These are phyloP conservation scores for Geranomyces michiganensis DNA, from an alignment of 192 early-diverging fungal genomes.

Conservation along the genomic window DNA sequence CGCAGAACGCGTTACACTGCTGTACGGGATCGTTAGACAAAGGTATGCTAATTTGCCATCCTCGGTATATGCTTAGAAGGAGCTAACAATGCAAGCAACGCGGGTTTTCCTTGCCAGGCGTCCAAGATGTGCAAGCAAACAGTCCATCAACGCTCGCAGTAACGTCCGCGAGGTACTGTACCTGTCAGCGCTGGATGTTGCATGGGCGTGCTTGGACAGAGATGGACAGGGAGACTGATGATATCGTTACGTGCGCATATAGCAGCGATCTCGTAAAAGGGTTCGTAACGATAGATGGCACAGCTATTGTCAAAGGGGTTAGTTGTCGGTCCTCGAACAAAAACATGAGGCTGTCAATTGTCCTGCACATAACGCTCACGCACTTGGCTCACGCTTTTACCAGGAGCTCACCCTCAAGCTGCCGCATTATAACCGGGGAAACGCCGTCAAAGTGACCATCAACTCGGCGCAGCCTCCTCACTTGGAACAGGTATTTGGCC, in stretches of 20 bases:
- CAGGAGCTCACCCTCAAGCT: constrained; percentile 46
- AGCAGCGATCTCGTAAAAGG: constrained; percentile 45
- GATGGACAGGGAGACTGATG: no score
- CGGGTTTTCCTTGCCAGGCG: neutral
- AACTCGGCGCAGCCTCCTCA: constrained; percentile 18
- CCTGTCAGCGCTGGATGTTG: no score
- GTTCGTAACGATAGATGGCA: constrained; percentile 42
- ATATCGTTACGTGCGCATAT: neutral
- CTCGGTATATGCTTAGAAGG: neutral
- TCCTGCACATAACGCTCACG: no score
- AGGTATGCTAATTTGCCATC: neutral
- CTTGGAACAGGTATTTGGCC: constrained; percentile 25
- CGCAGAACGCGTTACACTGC: constrained; percentile 17
- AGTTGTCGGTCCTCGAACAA: neutral
- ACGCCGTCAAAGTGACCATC: constrained; percentile 33
- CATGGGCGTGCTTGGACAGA: neutral
- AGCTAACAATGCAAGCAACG: neutral
- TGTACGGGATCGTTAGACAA: constrained; percentile 14
- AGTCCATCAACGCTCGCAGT: constrained; percentile 32
- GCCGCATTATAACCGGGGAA: constrained; percentile 41
- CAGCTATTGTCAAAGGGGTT: constrained; percentile 39
- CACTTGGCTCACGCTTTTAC: neutral
- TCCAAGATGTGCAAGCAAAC: neutral
- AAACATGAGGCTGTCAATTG: no score
- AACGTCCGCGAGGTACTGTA: constrained; percentile 36